These are phyloP conservation scores for Hanseniaspora gamundiae DNA, from an alignment of 1,139 yeast genomes.

Conservation along the genomic window DNA sequence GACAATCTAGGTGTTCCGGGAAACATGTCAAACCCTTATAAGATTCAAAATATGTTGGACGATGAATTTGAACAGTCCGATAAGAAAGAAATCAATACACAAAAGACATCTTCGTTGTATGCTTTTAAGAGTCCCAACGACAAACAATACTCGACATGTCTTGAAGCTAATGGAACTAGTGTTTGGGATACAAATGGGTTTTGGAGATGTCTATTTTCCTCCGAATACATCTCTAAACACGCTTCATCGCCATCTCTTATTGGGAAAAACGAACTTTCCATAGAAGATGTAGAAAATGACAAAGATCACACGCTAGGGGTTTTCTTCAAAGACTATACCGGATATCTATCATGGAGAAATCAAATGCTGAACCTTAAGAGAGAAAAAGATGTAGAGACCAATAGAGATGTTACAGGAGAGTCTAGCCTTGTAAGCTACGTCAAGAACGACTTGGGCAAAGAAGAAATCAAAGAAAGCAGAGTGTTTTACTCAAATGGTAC, in stretches of 20 bases:
- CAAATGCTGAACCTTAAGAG: background rate
- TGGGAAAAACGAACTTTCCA: slow-evolving; percentile 29
- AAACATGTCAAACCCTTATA: background rate
- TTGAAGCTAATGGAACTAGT: slow-evolving; percentile 49
- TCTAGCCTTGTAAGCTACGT: slow-evolving; percentile 35
- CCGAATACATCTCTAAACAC: slow-evolving; percentile 31
- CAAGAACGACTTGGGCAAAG: slow-evolving; percentile 42
- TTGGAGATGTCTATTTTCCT: slow-evolving; percentile 84
- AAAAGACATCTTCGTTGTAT: slow-evolving; percentile 21
- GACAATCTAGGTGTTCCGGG: slow-evolving; percentile 7
- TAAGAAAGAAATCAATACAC: slow-evolving; percentile 26
- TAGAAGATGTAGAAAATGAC: slow-evolving; percentile 37
- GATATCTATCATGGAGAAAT: slow-evolving; percentile 49
- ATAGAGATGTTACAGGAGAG: slow-evolving; percentile 12
- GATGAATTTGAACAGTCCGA: slow-evolving; percentile 13
- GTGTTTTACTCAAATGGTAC: slow-evolving; percentile 61
- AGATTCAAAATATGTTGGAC: slow-evolving; percentile 2
- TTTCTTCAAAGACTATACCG: slow-evolving; percentile 53
- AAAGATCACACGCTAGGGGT: slow-evolving; percentile 28
- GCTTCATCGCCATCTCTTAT: no score
- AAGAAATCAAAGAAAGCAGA: slow-evolving; percentile 39
- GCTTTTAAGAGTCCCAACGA: slow-evolving; percentile 53
- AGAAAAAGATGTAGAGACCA: slow-evolving; percentile 1
- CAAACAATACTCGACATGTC: slow-evolving; percentile 49
- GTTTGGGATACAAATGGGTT: slow-evolving; percentile 73